Conservation (phyloP, 176 grass and related monocot genomes). For the Phoenix dactylifera region DNA sequence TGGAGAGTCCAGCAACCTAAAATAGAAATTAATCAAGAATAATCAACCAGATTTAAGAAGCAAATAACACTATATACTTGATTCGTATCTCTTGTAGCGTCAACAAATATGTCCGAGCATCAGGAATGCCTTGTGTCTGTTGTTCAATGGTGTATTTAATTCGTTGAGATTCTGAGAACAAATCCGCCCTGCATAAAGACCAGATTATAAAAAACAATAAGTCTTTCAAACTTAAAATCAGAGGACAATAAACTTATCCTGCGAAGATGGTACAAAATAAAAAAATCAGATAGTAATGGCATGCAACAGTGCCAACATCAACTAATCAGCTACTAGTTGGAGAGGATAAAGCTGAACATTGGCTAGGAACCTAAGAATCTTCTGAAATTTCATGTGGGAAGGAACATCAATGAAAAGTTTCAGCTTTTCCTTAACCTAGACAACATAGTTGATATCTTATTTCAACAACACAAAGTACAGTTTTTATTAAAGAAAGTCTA, state of each 20-base stretch:
- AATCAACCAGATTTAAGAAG: background rate
- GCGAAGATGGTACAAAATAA: background rate
- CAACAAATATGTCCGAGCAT: constrained; percentile 78
- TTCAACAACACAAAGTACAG: no score
- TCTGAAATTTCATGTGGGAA: no score
- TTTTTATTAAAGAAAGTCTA: no score
- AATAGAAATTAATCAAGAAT: background rate
- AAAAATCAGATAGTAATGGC: no score
- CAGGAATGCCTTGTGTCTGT: constrained; percentile 70
- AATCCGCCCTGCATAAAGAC: constrained; percentile 59
- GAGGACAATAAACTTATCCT: constrained; percentile 4
- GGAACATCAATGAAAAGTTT: no score
- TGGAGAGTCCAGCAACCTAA: no score
- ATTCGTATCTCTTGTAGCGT: constrained; percentile 72
- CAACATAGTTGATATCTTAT: no score
- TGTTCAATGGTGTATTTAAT: constrained; percentile 70
- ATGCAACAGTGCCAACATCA: no score
- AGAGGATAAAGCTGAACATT: no score
- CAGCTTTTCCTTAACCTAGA: no score
- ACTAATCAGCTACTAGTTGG: no score
- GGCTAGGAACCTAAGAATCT: no score
- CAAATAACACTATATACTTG: constrained; percentile 41
- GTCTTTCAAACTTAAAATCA: constrained; percentile 1
- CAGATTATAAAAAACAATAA: constrained; percentile 1
- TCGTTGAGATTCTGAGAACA: constrained; percentile 64